phyloP scores from a whole-genome alignment of 805 yeast genomes.

The Torulaspora indica region DNA sequence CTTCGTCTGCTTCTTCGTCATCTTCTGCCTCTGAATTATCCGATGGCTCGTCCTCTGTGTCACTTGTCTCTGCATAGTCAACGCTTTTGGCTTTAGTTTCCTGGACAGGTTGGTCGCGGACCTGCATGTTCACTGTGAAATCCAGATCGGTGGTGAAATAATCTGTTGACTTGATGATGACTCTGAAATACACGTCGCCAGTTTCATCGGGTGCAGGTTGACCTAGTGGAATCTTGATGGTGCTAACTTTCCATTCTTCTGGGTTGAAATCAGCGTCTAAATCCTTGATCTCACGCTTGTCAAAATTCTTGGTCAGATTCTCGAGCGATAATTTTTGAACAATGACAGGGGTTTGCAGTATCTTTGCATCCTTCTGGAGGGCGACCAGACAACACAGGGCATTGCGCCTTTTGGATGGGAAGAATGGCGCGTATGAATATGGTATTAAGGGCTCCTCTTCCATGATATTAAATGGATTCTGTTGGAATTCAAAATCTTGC shows the following conservation, averaged over 20 bases:
- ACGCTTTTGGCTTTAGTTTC: conserved; percentile 33
- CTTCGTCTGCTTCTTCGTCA: conserved; percentile 56
- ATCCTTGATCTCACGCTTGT: conserved; percentile 29
- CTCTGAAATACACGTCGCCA: conserved; percentile 65
- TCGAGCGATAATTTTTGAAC: conserved; percentile 29
- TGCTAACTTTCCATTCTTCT: conserved; percentile 49
- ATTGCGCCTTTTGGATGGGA: conserved; percentile 52
- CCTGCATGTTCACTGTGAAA: conserved; percentile 65
- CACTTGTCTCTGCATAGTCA: conserved; percentile 55
- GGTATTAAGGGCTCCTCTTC: conserved; percentile 68
- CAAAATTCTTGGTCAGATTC: conserved; percentile 30
- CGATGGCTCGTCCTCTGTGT: conserved; percentile 39
- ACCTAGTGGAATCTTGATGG: conserved; percentile 68
- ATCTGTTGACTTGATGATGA: conserved; percentile 63
- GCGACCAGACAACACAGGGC: conserved; percentile 67
- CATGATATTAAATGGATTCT: conserved; percentile 65
- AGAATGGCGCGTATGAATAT: conserved; percentile 64
- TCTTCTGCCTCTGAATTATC: conserved; percentile 65
- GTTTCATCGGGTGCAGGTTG: conserved; percentile 71
- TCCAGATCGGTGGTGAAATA: conserved; percentile 82
- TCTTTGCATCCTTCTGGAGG: conserved; percentile 72
- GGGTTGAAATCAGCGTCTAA: conserved; percentile 38
- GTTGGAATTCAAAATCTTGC: conserved; percentile 59
- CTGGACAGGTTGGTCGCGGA: conserved; percentile 48
- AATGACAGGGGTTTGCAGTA: conserved; percentile 58